Evolutionary conservation across 1,139 yeast genomes (phyloP), one percentile per base, ranked within the genome.

Genomic region (Debaryomycetaceae sp.): DNA sequence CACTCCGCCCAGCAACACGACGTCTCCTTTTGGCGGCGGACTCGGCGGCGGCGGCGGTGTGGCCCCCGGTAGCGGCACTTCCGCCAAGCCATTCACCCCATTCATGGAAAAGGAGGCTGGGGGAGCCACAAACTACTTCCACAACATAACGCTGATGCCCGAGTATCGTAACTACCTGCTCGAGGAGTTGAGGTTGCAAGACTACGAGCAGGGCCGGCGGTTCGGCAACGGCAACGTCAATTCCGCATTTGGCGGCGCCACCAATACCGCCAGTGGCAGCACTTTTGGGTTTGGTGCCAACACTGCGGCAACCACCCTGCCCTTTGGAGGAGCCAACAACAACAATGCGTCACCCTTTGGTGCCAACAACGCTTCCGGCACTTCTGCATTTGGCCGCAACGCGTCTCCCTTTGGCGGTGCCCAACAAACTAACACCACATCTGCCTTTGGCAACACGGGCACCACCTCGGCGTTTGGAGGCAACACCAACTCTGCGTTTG

Each of bases 111-210:
- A 83, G 51, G 98, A 91, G 47, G 58, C 78, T 13, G 63, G 75
- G 3, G 65, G 77, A 28, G 64, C 71, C 2, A 74, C 75, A 20
- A 78, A 73, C 44, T 59, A 71, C 29, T 91, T 71, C 56, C 88
- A 89, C 52, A 79, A 78, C 45, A 79, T 93, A 40, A 66, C 83
- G 14, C 74, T 85, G 25, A 89, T 91, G 97, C 95, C 95, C 10
- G 95, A 86, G 49, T 91, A 91, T 53, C 70, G 72, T 43, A 78
- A 78, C 47, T 84, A 61, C 47, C 83, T 95, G 1, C 75, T 81
- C 48, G 96, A 89, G 55, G 98, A 91, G 54, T 71, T 91, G 56
- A 73, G 99, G 53, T 63, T 75, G 45, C 91, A 83, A 55, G 99
- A 91, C 58, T 91, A 91, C 53, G 78, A 79, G 48, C 85, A 79